A percentile compares a stretch with the other conserved stretches of the same genome.
Conservation (phyloP, 1,139 yeast genomes). For the Yarrowia galli region DNA sequence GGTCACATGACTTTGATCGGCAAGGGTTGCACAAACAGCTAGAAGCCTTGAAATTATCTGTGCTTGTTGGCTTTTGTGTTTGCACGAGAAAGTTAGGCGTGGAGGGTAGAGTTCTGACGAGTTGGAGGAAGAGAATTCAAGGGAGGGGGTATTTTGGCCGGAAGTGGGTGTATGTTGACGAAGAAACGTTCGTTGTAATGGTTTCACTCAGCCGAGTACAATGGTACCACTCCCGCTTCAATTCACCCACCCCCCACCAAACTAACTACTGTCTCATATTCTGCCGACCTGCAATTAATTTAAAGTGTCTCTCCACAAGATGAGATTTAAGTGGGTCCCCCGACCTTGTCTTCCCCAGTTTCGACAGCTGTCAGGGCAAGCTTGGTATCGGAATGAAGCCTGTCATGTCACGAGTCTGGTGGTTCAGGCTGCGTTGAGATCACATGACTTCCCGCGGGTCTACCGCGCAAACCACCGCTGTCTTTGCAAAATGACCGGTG, state of each 20-base stretch:
- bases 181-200: too few relatives aligned
- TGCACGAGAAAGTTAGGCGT: neutral
- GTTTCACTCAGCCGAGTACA: neutral
- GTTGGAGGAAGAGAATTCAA: neutral
- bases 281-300: neutral
- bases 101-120: neutral
- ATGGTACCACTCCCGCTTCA: neutral
- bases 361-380: neutral
- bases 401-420: neutral
- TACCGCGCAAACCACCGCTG: neutral
- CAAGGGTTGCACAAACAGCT: conserved; percentile 12
- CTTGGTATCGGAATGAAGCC: neutral
- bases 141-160: neutral
- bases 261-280: too few relatives aligned
- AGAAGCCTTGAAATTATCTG: neutral
- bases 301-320: conserved; percentile 1
- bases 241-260: too few relatives aligned
- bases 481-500: neutral
- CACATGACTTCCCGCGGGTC: neutral
- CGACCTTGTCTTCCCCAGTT: neutral
- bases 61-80: neutral
- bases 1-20: neutral
- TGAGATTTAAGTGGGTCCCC: conserved; percentile 8
- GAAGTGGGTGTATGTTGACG: too few relatives aligned
- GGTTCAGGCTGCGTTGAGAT: neutral